A percentile compares a stretch with the other conserved stretches of the same genome.
These are phyloP conservation scores for Acaromyces ingoldii DNA, from an alignment of 1,284 basidiomycete genomes.

Conservation along the genomic window DNA sequence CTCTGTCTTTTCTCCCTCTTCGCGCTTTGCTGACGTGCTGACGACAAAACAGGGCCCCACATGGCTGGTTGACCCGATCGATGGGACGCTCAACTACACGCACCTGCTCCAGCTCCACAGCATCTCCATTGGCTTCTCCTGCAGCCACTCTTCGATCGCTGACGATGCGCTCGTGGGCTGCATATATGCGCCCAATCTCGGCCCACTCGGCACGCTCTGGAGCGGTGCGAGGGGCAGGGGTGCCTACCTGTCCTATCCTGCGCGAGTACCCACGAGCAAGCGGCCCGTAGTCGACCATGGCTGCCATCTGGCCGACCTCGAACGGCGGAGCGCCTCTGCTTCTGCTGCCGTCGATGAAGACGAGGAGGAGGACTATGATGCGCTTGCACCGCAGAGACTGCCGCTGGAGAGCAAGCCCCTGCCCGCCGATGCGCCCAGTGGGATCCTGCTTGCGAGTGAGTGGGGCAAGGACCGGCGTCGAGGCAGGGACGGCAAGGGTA, in stretches of 20 bases:
- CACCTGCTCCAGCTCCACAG: constrained; percentile 8
- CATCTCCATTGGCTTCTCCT: constrained; percentile 11
- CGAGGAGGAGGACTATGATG: not conserved
- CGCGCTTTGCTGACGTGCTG: too few species aligned
- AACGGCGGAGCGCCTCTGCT: not conserved
- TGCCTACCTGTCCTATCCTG: constrained; percentile 21
- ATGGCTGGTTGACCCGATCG: constrained; percentile 44
- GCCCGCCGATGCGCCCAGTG: constrained; percentile 34
- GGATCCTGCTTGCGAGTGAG: constrained; percentile 39
- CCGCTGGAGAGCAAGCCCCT: constrained; percentile 35
- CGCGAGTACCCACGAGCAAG: not conserved
- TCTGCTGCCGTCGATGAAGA: too few species aligned
- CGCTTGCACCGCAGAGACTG: constrained; percentile 12
- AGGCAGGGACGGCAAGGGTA: constrained; percentile 18
- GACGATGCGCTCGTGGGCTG: constrained; percentile 38
- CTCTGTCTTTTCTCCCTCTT: not conserved
- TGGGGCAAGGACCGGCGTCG: constrained; percentile 42
- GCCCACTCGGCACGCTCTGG: constrained; percentile 30
- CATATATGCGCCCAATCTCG: constrained; percentile 40
- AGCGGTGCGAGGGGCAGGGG: constrained; percentile 33
- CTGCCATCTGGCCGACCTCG: not conserved
- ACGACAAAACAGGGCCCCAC: constrained; percentile 35
- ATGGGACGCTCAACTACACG: constrained; percentile 21
- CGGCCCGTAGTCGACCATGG: not conserved
- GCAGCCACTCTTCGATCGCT: constrained; percentile 8